Conservation (phyloP, 1,284 basidiomycete species). For the Puccinia hordei region DNA sequence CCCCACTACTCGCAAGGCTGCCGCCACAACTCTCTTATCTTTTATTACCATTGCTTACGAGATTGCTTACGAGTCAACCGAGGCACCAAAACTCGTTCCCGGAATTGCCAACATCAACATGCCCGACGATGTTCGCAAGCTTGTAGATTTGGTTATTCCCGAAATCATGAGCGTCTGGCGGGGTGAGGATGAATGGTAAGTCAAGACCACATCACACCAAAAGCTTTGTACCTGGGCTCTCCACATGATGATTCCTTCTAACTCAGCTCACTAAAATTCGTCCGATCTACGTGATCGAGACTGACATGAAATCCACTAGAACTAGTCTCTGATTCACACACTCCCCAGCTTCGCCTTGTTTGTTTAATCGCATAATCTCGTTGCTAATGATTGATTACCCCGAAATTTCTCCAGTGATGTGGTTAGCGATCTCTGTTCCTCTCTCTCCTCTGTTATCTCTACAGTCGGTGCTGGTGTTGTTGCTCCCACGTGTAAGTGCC, state of each 20-base stretch:
- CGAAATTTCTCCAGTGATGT: slow-evolving; percentile 43
- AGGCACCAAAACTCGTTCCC: slow-evolving; percentile 77
- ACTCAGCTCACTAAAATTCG: slow-evolving; percentile 86
- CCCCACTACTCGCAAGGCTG: slow-evolving; percentile 95
- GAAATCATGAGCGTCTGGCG: slow-evolving; percentile 85
- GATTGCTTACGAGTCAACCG: too few species aligned
- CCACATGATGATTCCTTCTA: slow-evolving; percentile 57
- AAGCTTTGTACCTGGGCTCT: too few species aligned
- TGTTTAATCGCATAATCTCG: slow-evolving; percentile 1
- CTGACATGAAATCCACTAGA: slow-evolving; percentile 31
- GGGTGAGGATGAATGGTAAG: slow-evolving; percentile 96
- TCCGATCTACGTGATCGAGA: slow-evolving; percentile 57
- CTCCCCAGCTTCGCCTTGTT: not conserved
- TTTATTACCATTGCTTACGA: slow-evolving; percentile 92
- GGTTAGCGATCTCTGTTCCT: slow-evolving; percentile 44
- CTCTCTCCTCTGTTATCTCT: slow-evolving; percentile 40
- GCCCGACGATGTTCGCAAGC: slow-evolving; percentile 75
- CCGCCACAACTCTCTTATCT: slow-evolving; percentile 83
- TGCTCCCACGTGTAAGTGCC: slow-evolving; percentile 31
- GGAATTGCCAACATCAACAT: slow-evolving; percentile 71
- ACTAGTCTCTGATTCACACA: slow-evolving; percentile 17
- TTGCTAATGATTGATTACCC: too few species aligned
- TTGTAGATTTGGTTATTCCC: slow-evolving; percentile 75
- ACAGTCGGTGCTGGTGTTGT: slow-evolving; percentile 51
- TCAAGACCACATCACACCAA: too few species aligned